Percentiles rank a stretch among this genome's conserved stretches.
Evolutionary conservation across 768 basidiomycete genomes (phyloP).

Genomic region (Leccinum subtestaceum): DNA sequence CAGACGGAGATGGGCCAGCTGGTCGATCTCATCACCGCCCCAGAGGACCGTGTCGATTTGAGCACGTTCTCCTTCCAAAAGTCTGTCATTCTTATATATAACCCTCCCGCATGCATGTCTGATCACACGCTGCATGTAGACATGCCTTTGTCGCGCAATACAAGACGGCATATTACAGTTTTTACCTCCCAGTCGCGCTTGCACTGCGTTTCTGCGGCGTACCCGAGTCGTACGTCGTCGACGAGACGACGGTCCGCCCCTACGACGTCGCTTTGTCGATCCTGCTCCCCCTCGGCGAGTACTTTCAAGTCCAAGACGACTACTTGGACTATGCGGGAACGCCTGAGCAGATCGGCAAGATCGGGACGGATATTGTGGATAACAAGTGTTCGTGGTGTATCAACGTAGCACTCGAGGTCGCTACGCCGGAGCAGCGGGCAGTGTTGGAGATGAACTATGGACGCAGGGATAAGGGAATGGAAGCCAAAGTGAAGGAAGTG

Average conservation of each 20-base stretch:
- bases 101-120: not conserved
- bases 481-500: conserved; percentile 61
- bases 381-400: conserved; percentile 99
- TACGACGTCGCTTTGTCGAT: conserved; percentile 1
- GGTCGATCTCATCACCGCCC: not conserved
- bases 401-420: conserved; percentile 79
- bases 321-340: conserved; percentile 93
- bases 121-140: not conserved
- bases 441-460: conserved; percentile 68
- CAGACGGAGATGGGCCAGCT: conserved; percentile 3
- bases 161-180: conserved; percentile 60
- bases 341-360: conserved; percentile 91
- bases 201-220: conserved; percentile 3
- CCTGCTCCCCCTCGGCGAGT: conserved; percentile 3
- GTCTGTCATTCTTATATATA: not conserved
- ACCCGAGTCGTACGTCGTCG: conserved; percentile 32
- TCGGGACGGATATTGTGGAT: conserved; percentile 97
- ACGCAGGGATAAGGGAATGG: conserved; percentile 45
- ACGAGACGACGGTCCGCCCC: conserved; percentile 30
- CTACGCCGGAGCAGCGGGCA: conserved; percentile 50
- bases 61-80: conserved; percentile 3
- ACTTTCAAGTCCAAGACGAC: conserved; percentile 55
- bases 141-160: not conserved
- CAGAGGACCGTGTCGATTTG: not conserved
- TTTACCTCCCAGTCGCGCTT: conserved; percentile 5